Conservation (phyloP, 768 basidiomycete species). For the Lactarius evosmus region DNA sequence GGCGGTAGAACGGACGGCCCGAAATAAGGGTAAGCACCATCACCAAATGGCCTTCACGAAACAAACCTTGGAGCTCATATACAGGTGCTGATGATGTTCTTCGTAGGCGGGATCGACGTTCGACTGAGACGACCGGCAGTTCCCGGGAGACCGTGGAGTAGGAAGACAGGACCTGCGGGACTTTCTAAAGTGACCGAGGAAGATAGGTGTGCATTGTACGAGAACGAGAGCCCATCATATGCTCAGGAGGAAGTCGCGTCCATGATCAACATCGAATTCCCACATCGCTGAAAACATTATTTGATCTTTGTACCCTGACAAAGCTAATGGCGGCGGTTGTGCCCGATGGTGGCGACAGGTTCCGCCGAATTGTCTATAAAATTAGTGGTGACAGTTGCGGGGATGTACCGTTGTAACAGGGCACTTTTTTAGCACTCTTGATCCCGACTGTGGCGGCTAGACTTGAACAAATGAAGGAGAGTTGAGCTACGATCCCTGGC, state of each 20-base stretch:
- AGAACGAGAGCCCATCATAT: background rate
- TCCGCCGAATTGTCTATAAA: background rate
- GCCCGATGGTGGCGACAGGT: background rate
- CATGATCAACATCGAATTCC: background rate
- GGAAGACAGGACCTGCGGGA: background rate
- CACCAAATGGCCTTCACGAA: background rate
- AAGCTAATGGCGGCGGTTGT: background rate
- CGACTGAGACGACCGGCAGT: background rate
- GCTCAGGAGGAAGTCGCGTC: background rate
- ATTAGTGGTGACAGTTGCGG: background rate
- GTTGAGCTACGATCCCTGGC: background rate
- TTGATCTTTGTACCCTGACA: no score
- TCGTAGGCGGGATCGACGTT: background rate
- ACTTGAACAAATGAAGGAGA: background rate
- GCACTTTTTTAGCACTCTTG: background rate
- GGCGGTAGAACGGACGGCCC: background rate
- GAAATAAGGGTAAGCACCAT: background rate
- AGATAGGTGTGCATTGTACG: no score
- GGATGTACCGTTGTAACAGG: background rate
- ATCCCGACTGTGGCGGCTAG: background rate
- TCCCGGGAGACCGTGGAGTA: background rate
- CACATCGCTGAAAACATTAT: background rate
- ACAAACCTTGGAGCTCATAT: background rate
- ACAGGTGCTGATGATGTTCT: background rate
- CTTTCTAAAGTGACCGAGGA: background rate